Base-by-base conservation (phyloP, 176 grass and related monocot genomes). In the Musa acuminata region DNA sequence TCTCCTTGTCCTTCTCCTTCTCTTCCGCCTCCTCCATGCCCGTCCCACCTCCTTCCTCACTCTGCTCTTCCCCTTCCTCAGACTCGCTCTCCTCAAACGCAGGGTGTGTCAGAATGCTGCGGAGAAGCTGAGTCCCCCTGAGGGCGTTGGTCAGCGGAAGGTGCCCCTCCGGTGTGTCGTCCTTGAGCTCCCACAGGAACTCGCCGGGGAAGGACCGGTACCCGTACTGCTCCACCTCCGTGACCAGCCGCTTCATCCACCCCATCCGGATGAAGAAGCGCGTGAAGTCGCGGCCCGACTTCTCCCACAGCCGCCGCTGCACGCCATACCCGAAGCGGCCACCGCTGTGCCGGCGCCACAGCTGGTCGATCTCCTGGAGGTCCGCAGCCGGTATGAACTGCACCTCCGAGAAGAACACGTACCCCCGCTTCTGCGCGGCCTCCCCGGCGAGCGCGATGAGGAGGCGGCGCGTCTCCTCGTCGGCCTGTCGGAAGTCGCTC, bases 231-330 rank as follows among this genome's bases (percentile, higher is more conserved):
- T 84, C 86, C 52, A 99, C 77, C 27, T 99, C 96, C 1, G 84
- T 91, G 66, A 95, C 96, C 27, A 99, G 91, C 82, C 87, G 87
- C 96, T 91, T 99, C 96, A 99, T 99, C 96, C 96, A 99, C 23
- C 86, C 86, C 1, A 99, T 49, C 63, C 72, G 83, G 79, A 98
- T 89, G 82, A 99, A 99, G 63, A 99, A 87, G 23, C 88, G 84
- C 13, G 91, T 94, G 84, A 91, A 99, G 82, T 99, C 91, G 13
- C 82, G 69, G 48, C 16, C 43, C 0, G 87, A 84, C 71, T 99
- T 99, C 72, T 94, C 95, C 88, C 88, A 99, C 52, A 94, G 59
- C 79, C 81, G 80, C 9, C 87, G 83, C 82, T 99, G 95, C 64
- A 94, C 84, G 54, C 84, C 82, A 84, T 99, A 99, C 57, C 95